Evolutionary conservation across 805 yeast species (phyloP).

Genomic region (Aciculoconidium aculeatum): DNA sequence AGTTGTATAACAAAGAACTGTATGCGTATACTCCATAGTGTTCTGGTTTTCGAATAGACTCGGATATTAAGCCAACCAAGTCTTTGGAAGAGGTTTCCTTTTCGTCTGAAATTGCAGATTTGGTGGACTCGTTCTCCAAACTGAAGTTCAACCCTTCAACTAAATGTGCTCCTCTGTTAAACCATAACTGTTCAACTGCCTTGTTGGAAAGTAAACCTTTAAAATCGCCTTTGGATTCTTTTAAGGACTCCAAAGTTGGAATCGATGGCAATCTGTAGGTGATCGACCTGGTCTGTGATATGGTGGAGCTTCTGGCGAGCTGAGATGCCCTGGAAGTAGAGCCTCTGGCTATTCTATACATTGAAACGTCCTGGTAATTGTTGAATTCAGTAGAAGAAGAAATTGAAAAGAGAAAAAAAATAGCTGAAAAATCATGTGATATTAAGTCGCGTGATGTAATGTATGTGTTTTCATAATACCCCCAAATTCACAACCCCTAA

Average conservation of each 20-base stretch:
- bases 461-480: too few relatives aligned
- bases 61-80: conserved; percentile 25
- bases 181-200: conserved; percentile 34
- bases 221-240: conserved; percentile 22
- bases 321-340: too few relatives aligned
- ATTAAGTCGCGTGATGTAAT: too few relatives aligned
- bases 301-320: too few relatives aligned
- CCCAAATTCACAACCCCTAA: too few relatives aligned
- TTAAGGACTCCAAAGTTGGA: conserved; percentile 24
- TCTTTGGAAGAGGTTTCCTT: conserved; percentile 9
- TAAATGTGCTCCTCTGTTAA: conserved; percentile 29
- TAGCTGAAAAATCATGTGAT: too few relatives aligned
- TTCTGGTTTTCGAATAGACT: conserved; percentile 41
- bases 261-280: conserved; percentile 32
- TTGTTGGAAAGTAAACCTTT: conserved; percentile 29
- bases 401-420: too few relatives aligned
- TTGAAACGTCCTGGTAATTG: too few relatives aligned
- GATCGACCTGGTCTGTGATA: conserved; percentile 17
- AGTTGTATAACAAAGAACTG: conserved; percentile 43
- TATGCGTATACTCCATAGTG: conserved; percentile 39
- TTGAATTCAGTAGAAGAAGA: too few relatives aligned
- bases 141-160: conserved; percentile 29
- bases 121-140: conserved; percentile 9
- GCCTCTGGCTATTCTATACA: conserved; percentile 8
- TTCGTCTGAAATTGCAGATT: neutral